A percentile compares a stretch with the other conserved stretches of the same genome.
phyloP scores from a whole-genome alignment of 805 yeast species.

The Maudiozyma saulgeensis region DNA sequence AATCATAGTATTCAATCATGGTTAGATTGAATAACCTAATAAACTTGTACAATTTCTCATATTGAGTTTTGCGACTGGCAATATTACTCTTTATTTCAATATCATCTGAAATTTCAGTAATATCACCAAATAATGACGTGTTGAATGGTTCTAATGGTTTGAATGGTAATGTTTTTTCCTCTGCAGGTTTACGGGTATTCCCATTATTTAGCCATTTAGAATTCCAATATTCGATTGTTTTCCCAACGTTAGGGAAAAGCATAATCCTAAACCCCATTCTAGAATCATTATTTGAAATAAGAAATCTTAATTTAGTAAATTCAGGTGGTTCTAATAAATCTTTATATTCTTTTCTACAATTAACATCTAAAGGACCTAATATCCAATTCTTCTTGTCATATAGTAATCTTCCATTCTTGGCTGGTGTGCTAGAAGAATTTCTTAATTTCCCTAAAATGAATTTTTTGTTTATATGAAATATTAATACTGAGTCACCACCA shows the following conservation, averaged over 20 bases:
- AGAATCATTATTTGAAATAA: not conserved
- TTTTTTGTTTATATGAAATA: constrained; percentile 20
- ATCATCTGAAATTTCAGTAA: not conserved
- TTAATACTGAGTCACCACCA: constrained; percentile 3
- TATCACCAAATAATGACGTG: constrained; percentile 3
- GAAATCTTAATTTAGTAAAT: not conserved
- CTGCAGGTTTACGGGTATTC: not conserved
- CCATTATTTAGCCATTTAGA: constrained; percentile 2
- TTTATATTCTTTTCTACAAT: not conserved
- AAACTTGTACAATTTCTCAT: constrained; percentile 12
- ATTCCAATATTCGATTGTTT: constrained; percentile 4
- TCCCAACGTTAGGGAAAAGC: constrained; percentile 3
- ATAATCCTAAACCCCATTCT: constrained; percentile 7
- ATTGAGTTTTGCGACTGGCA: constrained; percentile 8
- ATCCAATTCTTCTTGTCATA: constrained; percentile 3
- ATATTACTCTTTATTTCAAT: constrained; percentile 5
- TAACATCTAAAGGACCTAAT: constrained; percentile 4
- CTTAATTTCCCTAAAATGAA: constrained; percentile 9
- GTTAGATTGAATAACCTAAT: constrained; percentile 20
- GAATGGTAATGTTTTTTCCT: not conserved
- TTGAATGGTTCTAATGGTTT: not conserved
- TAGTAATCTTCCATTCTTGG: not conserved
- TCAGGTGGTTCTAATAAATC: constrained; percentile 3
- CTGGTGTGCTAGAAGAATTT: not conserved
- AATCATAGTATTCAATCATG: constrained; percentile 19